phyloP scores from a whole-genome alignment of 768 basidiomycete genomes.

The Mycena indigotica region DNA sequence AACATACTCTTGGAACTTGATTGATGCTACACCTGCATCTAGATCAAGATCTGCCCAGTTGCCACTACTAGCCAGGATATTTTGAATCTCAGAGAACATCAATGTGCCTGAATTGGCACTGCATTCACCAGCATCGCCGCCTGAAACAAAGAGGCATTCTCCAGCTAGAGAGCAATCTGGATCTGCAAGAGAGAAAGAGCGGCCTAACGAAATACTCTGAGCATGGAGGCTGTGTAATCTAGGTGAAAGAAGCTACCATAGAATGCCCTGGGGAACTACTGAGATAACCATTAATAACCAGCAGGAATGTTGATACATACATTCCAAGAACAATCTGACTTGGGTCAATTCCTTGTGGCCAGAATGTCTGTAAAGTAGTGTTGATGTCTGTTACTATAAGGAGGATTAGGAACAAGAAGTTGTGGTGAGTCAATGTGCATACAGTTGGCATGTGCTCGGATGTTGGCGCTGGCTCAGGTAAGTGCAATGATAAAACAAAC shows the following conservation, averaged over 20 bases:
- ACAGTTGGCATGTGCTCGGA: background rate
- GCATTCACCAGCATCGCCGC: background rate
- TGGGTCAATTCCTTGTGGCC: conserved; percentile 22
- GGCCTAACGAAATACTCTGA: background rate
- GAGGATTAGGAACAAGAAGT: too few relatives aligned
- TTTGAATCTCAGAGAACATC: background rate
- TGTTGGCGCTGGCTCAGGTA: too few relatives aligned
- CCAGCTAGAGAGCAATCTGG: background rate
- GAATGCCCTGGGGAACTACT: background rate
- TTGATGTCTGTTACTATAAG: background rate
- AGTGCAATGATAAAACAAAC: too few relatives aligned
- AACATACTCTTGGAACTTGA: too few relatives aligned
- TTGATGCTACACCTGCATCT: too few relatives aligned
- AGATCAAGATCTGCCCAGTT: too few relatives aligned
- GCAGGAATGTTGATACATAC: conserved; percentile 19
- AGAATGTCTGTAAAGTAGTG: conserved; percentile 15
- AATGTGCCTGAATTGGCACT: background rate
- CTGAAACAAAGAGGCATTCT: background rate
- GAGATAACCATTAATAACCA: too few relatives aligned
- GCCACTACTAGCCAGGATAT: background rate
- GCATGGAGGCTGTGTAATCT: background rate
- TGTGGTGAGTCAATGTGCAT: too few relatives aligned
- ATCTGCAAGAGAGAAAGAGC: background rate
- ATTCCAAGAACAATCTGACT: conserved; percentile 25
- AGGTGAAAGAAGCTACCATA: background rate